Evolutionary conservation across 1,284 basidiomycete genomes (phyloP).

Genomic region (Puccinia novopanici): DNA sequence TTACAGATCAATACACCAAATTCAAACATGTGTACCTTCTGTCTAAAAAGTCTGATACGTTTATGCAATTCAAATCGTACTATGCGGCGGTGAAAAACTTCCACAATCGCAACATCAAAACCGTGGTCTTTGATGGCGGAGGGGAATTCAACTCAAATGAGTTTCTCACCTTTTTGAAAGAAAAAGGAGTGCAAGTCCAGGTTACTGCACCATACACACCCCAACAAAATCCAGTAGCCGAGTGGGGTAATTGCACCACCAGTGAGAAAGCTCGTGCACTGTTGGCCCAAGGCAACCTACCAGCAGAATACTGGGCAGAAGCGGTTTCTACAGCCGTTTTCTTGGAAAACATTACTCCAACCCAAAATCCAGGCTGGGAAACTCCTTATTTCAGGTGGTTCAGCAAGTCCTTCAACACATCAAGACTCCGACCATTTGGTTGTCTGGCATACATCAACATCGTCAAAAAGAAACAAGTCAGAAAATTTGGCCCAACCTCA

Average conservation of each 20-base stretch:
- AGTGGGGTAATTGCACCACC: neutral
- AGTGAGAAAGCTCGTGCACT: neutral
- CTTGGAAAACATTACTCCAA: conserved; percentile 58
- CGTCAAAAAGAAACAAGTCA: neutral
- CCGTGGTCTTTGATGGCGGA: no score
- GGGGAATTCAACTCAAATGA: neutral
- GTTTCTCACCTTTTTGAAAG: neutral
- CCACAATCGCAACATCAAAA: neutral
- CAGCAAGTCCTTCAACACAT: no score
- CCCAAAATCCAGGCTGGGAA: neutral
- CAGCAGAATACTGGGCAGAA: conserved; percentile 57
- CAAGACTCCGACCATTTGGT: conserved; percentile 10
- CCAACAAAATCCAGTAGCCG: no score
- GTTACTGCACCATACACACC: conserved; percentile 13
- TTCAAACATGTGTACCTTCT: conserved; percentile 4
- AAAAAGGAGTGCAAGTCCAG: conserved; percentile 6
- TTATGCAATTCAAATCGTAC: neutral
- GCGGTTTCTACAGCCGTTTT: conserved; percentile 57
- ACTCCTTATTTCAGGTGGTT: neutral
- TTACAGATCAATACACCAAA: neutral
- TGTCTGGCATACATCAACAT: conserved; percentile 27
- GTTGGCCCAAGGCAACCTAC: conserved; percentile 18
- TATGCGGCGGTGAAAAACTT: neutral
- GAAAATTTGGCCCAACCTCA: conserved; percentile 21
- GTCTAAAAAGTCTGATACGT: neutral